Evolutionary conservation across 129 eudicot species (phyloP).

Genomic region (Flaveria robusta): DNA sequence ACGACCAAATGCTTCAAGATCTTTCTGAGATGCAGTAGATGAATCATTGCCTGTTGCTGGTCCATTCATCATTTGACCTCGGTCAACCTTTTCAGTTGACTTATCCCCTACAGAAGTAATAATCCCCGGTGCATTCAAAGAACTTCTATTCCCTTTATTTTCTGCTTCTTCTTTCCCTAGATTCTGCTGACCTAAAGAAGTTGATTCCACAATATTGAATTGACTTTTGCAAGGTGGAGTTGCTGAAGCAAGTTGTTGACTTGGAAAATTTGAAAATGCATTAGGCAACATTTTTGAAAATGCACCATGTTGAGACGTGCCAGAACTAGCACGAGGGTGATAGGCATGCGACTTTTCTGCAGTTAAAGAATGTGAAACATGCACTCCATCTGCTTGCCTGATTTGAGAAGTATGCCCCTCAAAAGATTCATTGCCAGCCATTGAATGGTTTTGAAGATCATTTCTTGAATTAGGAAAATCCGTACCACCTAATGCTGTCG

Average conservation of each 20-base stretch:
- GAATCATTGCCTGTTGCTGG: constrained; percentile 49
- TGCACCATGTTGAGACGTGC: constrained; percentile 42
- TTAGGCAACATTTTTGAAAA: constrained; percentile 40
- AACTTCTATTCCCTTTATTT: constrained; percentile 36
- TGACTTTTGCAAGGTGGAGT: constrained; percentile 41
- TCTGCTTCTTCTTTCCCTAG: constrained; percentile 41
- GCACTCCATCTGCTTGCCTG: constrained; percentile 34
- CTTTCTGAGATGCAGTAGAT: constrained; percentile 53
- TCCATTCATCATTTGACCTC: constrained; percentile 36
- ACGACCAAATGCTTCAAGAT: constrained; percentile 85
- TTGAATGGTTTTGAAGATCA: constrained; percentile 53
- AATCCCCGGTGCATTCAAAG: constrained; percentile 33
- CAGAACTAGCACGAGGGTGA: constrained; percentile 38
- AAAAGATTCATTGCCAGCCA: constrained; percentile 30
- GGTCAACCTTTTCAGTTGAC: constrained; percentile 37
- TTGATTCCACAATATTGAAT: constrained; percentile 51
- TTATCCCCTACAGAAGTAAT: constrained; percentile 41
- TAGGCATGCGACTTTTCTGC: constrained; percentile 40
- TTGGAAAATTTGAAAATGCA: constrained; percentile 48
- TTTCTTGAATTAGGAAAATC: constrained; percentile 47
- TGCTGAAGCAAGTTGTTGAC: constrained; percentile 48
- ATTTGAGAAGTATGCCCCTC: constrained; percentile 35
- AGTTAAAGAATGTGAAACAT: neutral
- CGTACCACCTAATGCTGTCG: constrained; percentile 42
- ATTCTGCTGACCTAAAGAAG: constrained; percentile 41